Base-by-base conservation (phyloP, 2,329 filamentous ascomycete genomes). In the Metarhizium brunneum region DNA sequence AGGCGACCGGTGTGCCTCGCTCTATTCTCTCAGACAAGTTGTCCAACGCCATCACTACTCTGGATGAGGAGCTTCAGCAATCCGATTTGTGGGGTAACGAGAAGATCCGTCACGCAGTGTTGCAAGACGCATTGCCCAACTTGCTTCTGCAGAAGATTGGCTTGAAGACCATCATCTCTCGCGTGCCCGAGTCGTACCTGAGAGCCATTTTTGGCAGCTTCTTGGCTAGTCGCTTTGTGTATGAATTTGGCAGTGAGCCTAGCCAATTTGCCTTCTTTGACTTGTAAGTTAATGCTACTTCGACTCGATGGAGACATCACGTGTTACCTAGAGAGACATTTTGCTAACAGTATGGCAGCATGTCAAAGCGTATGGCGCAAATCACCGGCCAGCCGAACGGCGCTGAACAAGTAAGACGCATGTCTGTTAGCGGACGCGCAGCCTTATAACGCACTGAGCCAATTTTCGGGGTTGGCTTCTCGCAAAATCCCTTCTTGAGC, bases 191-290 rank as follows among this genome's bases (percentile, higher is more conserved):
- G 59, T 87, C 85, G 63, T 99, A 99, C 69, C 82, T 99, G 60
- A 84, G 91, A 62, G 87, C 92, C 61, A 97, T 99, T 69, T 99
- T 99, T 68, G 94, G 94, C 63, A 95, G 89, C 69, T 96, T 92
- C 74, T 79, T 99, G 62, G 92, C 94, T 51, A 95, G 88, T 67
- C 87, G 94, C 47, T 99, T 99, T 70, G 90, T 99, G 45, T 99
- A 99, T 72, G 85, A 95, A 70, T 94, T 92, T 69, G 94, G 94
- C 66, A 92, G 91, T 69, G 86, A 83, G 62, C 92, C 94, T 5
- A 94, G 87, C 76, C 92, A 96, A 67, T 97, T 99, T 76, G 91
- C 92, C 43, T 99, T 99, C 80, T 99, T 95, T 73, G 90, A 95
- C 70, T 99, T 97, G 88, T 92, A 76, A 84, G 88, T 87, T 30